Conservation (phyloP, 768 basidiomycete species). For the Lactarius vividus region DNA sequence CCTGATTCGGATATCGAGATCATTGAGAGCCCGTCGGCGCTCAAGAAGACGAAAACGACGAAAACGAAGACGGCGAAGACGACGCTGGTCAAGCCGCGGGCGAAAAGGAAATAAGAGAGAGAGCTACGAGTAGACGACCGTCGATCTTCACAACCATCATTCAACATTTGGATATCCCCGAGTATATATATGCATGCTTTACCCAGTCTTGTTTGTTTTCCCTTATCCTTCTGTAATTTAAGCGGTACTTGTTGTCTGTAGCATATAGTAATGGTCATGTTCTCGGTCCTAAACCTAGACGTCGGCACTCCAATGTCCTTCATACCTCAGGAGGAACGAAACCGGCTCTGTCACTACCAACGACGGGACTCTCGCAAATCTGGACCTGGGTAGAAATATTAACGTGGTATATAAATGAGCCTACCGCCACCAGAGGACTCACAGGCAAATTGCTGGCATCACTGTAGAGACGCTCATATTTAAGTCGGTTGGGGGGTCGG, state of each 20-base stretch:
- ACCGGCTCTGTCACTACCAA: too few species aligned
- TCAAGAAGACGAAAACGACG: constrained; percentile 31
- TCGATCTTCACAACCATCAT: background rate
- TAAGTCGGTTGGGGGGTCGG: too few species aligned
- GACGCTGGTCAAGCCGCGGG: constrained; percentile 28
- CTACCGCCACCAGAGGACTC: too few species aligned
- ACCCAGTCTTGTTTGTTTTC: background rate
- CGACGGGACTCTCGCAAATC: too few species aligned
- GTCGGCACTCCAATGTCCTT: too few species aligned
- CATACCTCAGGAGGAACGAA: too few species aligned
- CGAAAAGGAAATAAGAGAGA: constrained; percentile 28
- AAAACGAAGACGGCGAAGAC: constrained; percentile 22
- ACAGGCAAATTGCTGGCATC: too few species aligned
- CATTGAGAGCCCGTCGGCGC: constrained; percentile 29
- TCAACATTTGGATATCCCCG: background rate
- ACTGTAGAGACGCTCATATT: too few species aligned
- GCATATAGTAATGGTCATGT: background rate
- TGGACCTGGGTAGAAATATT: too few species aligned
- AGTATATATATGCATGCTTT: background rate
- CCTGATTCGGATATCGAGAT: constrained; percentile 34
- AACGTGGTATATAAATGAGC: too few species aligned
- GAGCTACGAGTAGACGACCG: too few species aligned
- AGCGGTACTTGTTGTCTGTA: constrained; percentile 9
- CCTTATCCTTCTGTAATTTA: constrained; percentile 7
- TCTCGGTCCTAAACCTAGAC: background rate